Evolutionary conservation across 2,329 filamentous ascomycete species (phyloP), one percentile per base, ranked within the genome.

Genomic region (Ramularia collo-cygni): DNA sequence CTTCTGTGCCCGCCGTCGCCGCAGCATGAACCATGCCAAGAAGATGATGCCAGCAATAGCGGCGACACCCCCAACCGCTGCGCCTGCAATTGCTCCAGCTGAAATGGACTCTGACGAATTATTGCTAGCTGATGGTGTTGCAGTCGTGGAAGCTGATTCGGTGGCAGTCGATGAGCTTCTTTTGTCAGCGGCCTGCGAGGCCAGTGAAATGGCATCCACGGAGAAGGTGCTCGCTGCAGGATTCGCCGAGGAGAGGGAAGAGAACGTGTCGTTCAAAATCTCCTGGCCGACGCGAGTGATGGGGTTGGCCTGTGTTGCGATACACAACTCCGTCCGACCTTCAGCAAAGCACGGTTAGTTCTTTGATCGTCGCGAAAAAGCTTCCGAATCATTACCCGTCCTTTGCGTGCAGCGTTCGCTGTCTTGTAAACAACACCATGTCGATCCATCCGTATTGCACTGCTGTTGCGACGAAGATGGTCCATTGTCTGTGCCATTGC

Each of bases 71-170:
- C 61, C 63, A 4, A 59, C 53, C 3, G 59, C 62, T 28, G 63
- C 60, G 8, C 61, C 64, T n/a, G 56, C 63, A 28, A 58, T 53
- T 7, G 58, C 58, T 14, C 61, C 63, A 6, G 12, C 51, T 43
- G 37, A 62, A 4, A 46, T 24, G 4, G 39, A 26, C 14, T 21
- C 34, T 8, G 34, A 21, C 2, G 38, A 7, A 9, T 27, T 27
- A 10, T 30, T 24, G 4, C 30, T 28, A n/a, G 35, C 24, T 4
- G 38, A 18, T 9, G 35, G 26, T 15, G 31, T 31, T 17, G 38
- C 10, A 8, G 18, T 28, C 5, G 42, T 13, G 8, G 37, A 17
- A 19, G 26, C 26, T 8, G 35, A 19, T 8, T 35, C 14, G 7
- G 32, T 5, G 4, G 10, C 27, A 6, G 37, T 31, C 3, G 36